Evolutionary conservation across 179 eudicot genomes (phyloP).

Genomic region (Beta macrorhiza): DNA sequence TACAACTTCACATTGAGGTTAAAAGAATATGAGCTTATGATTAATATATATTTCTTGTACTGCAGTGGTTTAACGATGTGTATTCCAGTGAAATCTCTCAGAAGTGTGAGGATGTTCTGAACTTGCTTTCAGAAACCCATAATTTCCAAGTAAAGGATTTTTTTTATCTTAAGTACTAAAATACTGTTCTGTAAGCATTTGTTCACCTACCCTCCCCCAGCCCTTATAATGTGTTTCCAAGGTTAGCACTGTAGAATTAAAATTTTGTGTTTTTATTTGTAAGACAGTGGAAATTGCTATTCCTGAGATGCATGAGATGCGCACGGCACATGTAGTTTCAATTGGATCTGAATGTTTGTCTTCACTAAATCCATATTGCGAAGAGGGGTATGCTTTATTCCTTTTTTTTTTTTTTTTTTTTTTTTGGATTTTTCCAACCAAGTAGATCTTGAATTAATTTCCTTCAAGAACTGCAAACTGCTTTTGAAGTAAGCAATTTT

Average conservation of each 20-base stretch:
- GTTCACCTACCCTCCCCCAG: neutral
- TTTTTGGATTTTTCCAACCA: neutral
- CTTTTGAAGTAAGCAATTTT: neutral
- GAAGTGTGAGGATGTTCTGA: slow-evolving; percentile 72
- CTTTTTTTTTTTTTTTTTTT: neutral
- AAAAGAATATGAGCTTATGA: neutral
- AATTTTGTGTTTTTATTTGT: slow-evolving; percentile 17
- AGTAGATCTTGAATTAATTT: slow-evolving; percentile 10
- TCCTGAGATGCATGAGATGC: slow-evolving; percentile 88
- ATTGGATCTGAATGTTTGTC: slow-evolving; percentile 82
- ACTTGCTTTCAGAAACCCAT: slow-evolving; percentile 51
- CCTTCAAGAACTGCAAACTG: neutral
- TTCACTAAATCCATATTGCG: slow-evolving; percentile 58
- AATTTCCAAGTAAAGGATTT: slow-evolving; percentile 61
- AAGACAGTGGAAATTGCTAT: slow-evolving; percentile 74
- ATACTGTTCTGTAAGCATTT: neutral
- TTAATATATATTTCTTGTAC: slow-evolving; percentile 11
- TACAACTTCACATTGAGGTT: neutral
- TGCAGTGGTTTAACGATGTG: slow-evolving; percentile 97
- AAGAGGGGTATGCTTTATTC: slow-evolving; percentile 69
- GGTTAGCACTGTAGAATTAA: neutral
- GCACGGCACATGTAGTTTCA: slow-evolving; percentile 80
- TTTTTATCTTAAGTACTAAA: slow-evolving; percentile 10
- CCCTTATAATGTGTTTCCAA: neutral
- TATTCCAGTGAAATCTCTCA: slow-evolving; percentile 71